phyloP scores from a whole-genome alignment of 805 yeast species.

The Ogataea nonfermentans region DNA sequence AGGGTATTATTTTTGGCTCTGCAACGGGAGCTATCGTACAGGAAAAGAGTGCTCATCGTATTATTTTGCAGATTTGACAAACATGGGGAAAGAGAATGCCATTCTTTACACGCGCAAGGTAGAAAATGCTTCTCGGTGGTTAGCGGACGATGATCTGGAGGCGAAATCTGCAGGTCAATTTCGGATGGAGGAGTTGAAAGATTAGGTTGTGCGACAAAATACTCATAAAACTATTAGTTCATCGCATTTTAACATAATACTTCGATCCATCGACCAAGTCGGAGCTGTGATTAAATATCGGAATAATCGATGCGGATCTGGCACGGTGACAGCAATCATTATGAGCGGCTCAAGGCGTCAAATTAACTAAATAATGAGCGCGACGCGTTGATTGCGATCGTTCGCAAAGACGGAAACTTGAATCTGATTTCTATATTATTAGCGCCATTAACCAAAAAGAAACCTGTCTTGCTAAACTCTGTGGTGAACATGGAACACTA shows the following conservation, averaged over 20 bases:
- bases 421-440: too few relatives aligned
- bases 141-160: constrained; percentile 40
- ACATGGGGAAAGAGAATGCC: constrained; percentile 11
- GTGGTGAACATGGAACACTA: too few relatives aligned
- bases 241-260: too few relatives aligned
- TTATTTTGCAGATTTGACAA: constrained; percentile 45
- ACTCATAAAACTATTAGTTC: too few relatives aligned
- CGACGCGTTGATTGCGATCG: constrained; percentile 1
- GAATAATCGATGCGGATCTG: too few relatives aligned
- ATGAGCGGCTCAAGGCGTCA: constrained; percentile 10
- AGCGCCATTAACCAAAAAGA: too few relatives aligned
- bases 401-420: too few relatives aligned
- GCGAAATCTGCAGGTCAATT: constrained; percentile 8
- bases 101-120: constrained; percentile 32
- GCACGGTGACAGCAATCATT: too few relatives aligned
- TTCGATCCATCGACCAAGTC: too few relatives aligned
- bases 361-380: constrained; percentile 1
- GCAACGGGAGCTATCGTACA: constrained; percentile 46
- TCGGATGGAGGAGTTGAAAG: constrained; percentile 3
- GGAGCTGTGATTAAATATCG: too few relatives aligned
- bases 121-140: constrained; percentile 43
- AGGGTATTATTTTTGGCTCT: constrained; percentile 68
- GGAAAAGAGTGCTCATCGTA: constrained; percentile 47
- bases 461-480: too few relatives aligned
- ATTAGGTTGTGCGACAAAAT: neutral